Evolutionary conservation across 2,329 filamentous ascomycete genomes (phyloP), one percentile per base, ranked within the genome.

Genomic region (Botrytis hyacinthi): DNA sequence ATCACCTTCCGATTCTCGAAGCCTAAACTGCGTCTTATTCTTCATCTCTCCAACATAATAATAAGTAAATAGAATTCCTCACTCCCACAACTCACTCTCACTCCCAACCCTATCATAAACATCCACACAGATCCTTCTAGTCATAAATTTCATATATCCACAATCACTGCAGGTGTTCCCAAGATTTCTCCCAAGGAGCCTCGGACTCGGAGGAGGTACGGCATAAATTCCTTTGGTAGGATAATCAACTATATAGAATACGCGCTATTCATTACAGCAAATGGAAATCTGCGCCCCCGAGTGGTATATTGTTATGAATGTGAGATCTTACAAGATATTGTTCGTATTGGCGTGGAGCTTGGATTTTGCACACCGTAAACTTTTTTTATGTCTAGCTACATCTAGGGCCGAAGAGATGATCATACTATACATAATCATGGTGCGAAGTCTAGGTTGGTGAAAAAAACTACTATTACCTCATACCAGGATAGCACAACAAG

Each of bases 271-370:
- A 48, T 26, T 48, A 4, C 20, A 48, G 0, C 22, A 12, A 26
- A 22, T 0, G 4, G 9, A 5, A 14, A 5, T 26, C 5, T 12
- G 0, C 14, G 26, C 46, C 46, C 4, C 9, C 12, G 22, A 22
- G 22, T 1, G 46, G 8, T 16, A 5, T 54, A n/a, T 1, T 7
- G 2, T 16, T 16, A 7, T n/a, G 5, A 54, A 54, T 16, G 26
- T 14, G 5, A n/a, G 26, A 14, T n/a, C 4, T 54, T 54, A 26
- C 1, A 16, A 12, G 22, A 26, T 1, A 26, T 14, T 51, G 22
- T 1, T 26, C 0, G 9, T 12, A 14, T 26, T n/a, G 26, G 5
- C 0, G 48, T n/a, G 12, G 1, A n/a, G 48, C 18, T 44, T 2
- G 16, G 26, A 51, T 16, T 14, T 51, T 51, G 26, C 9, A 51